Conservation (phyloP, 1,139 yeast genomes). For the Lodderomyces margitis region DNA sequence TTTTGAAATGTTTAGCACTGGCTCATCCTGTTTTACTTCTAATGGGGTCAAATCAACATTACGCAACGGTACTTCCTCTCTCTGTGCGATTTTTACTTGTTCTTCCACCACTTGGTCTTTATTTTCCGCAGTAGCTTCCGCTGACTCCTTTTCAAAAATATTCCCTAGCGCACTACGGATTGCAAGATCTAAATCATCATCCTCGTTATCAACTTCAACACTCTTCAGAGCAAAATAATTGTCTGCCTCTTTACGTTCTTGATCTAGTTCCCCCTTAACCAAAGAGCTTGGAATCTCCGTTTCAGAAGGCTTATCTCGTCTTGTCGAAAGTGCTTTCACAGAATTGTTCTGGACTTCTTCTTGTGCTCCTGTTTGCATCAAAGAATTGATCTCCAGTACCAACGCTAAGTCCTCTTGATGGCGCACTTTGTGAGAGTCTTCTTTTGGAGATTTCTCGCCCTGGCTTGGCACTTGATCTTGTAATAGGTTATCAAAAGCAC, state of each 20-base stretch:
- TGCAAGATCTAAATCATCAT: slow-evolving; percentile 11
- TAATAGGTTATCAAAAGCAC: not conserved
- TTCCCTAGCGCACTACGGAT: slow-evolving; percentile 30
- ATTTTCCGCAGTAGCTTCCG: no score
- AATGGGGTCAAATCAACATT: no score
- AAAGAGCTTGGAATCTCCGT: no score
- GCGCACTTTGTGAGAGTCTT: not conserved
- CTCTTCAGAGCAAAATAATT: not conserved
- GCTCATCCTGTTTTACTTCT: no score
- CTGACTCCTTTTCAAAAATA: slow-evolving; percentile 4
- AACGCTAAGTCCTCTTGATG: not conserved
- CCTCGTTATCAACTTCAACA: slow-evolving; percentile 7
- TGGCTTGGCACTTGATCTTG: slow-evolving; percentile 2
- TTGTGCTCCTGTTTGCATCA: not conserved
- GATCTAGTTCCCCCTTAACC: not conserved
- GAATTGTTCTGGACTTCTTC: not conserved
- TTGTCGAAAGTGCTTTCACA: not conserved
- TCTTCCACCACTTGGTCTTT: no score
- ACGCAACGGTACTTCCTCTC: no score
- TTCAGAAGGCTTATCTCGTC: not conserved
- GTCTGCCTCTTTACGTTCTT: not conserved
- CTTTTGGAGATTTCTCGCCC: not conserved
- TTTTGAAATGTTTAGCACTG: no score
- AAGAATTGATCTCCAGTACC: not conserved
- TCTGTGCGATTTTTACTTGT: no score